Conservation (phyloP, 352 stramenopile species). For the Phytophthora brassicae region DNA sequence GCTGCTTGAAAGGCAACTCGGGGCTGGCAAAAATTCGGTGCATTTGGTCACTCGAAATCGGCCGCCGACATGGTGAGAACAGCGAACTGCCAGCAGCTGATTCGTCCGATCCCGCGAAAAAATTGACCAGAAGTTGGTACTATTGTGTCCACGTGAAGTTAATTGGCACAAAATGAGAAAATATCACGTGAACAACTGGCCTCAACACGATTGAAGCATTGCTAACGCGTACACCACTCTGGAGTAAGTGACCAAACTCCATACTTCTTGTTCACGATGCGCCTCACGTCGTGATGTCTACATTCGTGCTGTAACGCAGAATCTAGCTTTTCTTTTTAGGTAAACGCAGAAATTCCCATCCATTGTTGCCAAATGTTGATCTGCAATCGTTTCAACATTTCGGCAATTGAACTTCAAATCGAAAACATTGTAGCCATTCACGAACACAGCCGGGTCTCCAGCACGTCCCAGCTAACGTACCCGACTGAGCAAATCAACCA, state of each 20-base stretch:
- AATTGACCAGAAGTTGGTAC: neutral
- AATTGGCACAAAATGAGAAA: too few relatives aligned
- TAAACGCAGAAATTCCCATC: neutral
- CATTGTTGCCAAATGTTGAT: neutral
- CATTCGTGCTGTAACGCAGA: too few relatives aligned
- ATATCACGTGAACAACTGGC: too few relatives aligned
- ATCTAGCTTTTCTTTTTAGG: too few relatives aligned
- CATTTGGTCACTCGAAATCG: neutral
- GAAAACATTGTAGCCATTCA: constrained; percentile 10
- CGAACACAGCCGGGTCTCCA: constrained; percentile 5
- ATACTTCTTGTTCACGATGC: too few relatives aligned
- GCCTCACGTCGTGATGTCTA: too few relatives aligned
- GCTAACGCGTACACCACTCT: too few relatives aligned
- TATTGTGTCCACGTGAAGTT: too few relatives aligned
- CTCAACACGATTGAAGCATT: too few relatives aligned
- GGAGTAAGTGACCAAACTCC: too few relatives aligned
- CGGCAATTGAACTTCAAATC: neutral
- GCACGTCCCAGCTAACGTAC: too few relatives aligned
- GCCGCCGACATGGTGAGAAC: neutral
- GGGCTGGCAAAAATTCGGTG: neutral
- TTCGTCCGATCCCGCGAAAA: neutral
- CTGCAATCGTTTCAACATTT: neutral
- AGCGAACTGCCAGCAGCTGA: neutral
- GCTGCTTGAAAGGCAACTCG: neutral
- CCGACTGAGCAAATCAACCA: too few relatives aligned